A percentile compares a stretch with the other conserved stretches of the same genome.
Conservation (phyloP, 306 rosid genomes). For the Glycine latifolia region DNA sequence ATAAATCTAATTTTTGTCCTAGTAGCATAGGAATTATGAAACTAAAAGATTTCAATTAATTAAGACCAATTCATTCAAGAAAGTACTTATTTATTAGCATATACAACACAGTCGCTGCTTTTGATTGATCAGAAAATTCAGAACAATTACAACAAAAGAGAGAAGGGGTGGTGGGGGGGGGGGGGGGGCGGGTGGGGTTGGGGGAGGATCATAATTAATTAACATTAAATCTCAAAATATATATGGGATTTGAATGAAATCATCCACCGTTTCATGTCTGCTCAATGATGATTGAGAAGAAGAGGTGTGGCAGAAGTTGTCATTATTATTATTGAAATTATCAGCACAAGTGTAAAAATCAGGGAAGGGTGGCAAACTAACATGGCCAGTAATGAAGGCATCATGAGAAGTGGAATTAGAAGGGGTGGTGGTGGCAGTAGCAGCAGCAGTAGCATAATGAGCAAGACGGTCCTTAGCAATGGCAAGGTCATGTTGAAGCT, state of each 20-base stretch:
- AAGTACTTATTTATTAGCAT: conserved; percentile 43
- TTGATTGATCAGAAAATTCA: conserved; percentile 24
- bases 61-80: conserved; percentile 5
- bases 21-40: neutral
- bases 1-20: no score
- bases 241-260: conserved; percentile 69
- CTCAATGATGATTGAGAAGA: conserved; percentile 54
- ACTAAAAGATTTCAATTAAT: neutral
- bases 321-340: no score
- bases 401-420: neutral
- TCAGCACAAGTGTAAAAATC: conserved; percentile 58
- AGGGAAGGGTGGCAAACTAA: conserved; percentile 54
- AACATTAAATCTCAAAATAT: conserved; percentile 45
- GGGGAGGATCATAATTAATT: neutral
- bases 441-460: conserved; percentile 37
- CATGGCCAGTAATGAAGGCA: neutral
- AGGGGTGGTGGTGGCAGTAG: conserved; percentile 18
- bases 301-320: conserved; percentile 52
- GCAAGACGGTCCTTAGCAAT: conserved; percentile 87
- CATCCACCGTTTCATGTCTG: conserved; percentile 58
- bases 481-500: conserved; percentile 83
- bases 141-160: conserved; percentile 33
- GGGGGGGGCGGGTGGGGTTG: neutral
- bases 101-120: conserved; percentile 36
- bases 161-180: neutral